Percentiles rank a stretch among this genome's conserved stretches.
phyloP scores from a whole-genome alignment of 2,329 filamentous ascomycete genomes.

The Tolypocladium inflatum region DNA sequence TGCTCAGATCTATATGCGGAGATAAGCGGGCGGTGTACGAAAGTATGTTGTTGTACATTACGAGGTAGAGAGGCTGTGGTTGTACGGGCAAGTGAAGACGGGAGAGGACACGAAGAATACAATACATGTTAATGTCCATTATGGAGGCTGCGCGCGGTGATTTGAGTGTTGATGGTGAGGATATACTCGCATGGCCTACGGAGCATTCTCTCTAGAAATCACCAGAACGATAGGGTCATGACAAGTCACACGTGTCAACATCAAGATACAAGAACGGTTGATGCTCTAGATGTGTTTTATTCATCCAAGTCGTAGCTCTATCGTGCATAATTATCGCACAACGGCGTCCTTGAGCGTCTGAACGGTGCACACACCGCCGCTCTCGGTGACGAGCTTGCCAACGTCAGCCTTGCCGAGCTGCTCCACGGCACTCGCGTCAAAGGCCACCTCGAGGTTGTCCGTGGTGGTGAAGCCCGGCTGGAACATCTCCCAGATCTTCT shows the following conservation, averaged over 20 bases:
- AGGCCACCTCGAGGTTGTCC: constrained; percentile 69
- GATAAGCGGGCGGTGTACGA: not conserved
- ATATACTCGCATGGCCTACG: too few species aligned
- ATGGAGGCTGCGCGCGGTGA: too few species aligned
- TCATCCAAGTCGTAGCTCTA: not conserved
- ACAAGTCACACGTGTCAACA: not conserved
- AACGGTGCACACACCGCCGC: constrained; percentile 74
- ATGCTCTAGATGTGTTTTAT: not conserved
- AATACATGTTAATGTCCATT: not conserved
- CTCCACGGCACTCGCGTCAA: constrained; percentile 71
- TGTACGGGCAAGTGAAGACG: not conserved
- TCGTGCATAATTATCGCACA: constrained; percentile 50
- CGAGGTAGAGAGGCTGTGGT: not conserved
- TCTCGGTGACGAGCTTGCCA: constrained; percentile 64
- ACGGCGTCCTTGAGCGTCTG: constrained; percentile 69
- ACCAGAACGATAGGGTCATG: not conserved
- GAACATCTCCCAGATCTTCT: constrained; percentile 97
- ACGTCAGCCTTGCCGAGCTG: constrained; percentile 62
- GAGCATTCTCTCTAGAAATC: too few species aligned
- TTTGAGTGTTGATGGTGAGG: too few species aligned
- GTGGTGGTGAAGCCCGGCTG: constrained; percentile 95
- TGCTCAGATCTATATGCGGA: not conserved
- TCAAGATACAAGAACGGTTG: not conserved
- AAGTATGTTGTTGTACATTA: not conserved
- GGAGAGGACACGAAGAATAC: not conserved